Conservation (phyloP, 108 stramenopile species). For the Nannochloropsis oceanica region DNA sequence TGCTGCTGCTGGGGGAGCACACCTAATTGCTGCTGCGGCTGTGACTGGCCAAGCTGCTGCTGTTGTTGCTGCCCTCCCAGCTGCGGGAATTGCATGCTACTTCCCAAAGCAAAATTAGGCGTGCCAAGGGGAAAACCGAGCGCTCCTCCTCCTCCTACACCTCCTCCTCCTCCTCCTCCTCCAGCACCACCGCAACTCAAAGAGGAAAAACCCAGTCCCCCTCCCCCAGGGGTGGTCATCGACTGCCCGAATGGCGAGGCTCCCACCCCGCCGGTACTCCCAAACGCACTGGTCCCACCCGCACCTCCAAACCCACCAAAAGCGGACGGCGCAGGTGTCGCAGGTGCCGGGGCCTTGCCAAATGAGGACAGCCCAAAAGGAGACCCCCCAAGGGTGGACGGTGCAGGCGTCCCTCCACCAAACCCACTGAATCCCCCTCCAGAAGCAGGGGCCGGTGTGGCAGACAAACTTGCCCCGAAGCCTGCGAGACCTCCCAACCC, state of each 20-base stretch:
- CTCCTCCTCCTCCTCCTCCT: no score
- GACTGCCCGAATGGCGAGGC: neutral
- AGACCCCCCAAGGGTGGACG: conserved; percentile 2
- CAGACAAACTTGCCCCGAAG: neutral
- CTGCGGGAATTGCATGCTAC: neutral
- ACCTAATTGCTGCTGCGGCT: neutral
- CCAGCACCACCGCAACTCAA: no score
- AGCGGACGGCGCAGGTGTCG: neutral
- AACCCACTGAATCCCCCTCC: neutral
- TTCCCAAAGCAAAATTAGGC: neutral
- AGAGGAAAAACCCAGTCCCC: no score
- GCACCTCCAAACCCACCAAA: neutral
- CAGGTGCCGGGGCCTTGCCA: neutral
- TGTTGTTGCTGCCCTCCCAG: conserved; percentile 2
- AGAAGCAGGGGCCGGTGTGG: conserved; percentile 4
- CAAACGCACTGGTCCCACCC: no score
- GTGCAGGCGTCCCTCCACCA: conserved; percentile 9
- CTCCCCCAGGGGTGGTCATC: no score
- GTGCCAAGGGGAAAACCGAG: neutral
- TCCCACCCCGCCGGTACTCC: neutral
- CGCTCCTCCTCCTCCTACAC: neutral
- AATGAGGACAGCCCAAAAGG: neutral
- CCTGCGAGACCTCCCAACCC: neutral
- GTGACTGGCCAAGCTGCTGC: neutral
- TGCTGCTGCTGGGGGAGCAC: conserved; percentile 11